Percentiles rank a stretch among this genome's conserved stretches.
Evolutionary conservation across 306 rosid species (phyloP).

Genomic region (Heteromeles arbutifolia): DNA sequence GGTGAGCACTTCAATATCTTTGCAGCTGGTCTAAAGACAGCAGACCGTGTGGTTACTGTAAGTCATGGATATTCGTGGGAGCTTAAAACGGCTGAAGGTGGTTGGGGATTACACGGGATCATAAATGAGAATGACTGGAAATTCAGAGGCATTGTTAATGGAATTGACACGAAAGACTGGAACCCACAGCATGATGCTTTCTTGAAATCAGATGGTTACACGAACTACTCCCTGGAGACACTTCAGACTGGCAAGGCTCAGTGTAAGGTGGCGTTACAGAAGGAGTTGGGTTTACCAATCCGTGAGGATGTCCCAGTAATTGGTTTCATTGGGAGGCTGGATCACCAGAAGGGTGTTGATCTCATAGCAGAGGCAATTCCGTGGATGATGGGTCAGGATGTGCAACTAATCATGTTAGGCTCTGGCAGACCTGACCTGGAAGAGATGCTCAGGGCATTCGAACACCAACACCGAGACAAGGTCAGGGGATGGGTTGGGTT

Average conservation of each 20-base stretch:
- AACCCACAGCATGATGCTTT: constrained; percentile 57
- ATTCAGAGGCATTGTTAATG: constrained; percentile 82
- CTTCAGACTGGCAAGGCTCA: constrained; percentile 62
- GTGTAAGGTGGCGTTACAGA: constrained; percentile 86
- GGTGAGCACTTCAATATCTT: constrained; percentile 95
- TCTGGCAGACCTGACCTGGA: constrained; percentile 82
- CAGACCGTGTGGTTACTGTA: constrained; percentile 85
- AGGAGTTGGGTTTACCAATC: constrained; percentile 77
- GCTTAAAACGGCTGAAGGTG: constrained; percentile 76
- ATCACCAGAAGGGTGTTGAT: constrained; percentile 88
- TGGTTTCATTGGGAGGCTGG: constrained; percentile 79
- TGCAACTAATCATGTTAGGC: constrained; percentile 85
- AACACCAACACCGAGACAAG: constrained; percentile 43
- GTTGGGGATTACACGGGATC: constrained; percentile 90
- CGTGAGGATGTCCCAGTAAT: constrained; percentile 65
- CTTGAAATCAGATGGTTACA: constrained; percentile 76
- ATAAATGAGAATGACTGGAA: constrained; percentile 86
- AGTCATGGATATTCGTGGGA: constrained; percentile 97
- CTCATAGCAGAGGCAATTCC: constrained; percentile 82
- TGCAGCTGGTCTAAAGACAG: constrained; percentile 84
- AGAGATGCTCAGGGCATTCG: constrained; percentile 55
- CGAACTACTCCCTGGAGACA: constrained; percentile 74
- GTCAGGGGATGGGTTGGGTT: constrained; percentile 92
- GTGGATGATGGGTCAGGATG: constrained; percentile 81
- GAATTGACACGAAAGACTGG: constrained; percentile 85